Evolutionary conservation across 208 protist genomes (phyloP), one percentile per base, ranked within the genome.

Genomic region (Leptomonas seymouri): DNA sequence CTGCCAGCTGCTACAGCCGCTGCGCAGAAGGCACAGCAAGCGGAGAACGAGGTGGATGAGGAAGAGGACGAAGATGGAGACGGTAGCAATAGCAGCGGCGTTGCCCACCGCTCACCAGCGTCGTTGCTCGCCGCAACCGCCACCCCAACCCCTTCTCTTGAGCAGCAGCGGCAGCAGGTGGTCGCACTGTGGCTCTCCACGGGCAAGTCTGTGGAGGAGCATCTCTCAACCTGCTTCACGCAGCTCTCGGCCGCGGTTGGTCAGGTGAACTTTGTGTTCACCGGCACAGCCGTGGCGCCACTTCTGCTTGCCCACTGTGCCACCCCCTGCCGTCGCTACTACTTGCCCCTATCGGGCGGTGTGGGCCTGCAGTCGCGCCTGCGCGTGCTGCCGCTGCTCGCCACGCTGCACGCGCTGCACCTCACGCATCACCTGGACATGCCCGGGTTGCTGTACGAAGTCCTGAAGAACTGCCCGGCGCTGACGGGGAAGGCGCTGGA

Each of bases 401-500:
- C 87, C 31, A 81, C 78, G 14, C 73, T 95, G 49, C 76, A 95
- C 59, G 90, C 90, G 9, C 39, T 93, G 50, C 90, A 95, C 71
- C 73, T 87, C 23, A 77, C 74, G 27, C 74, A 80, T 30, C 65
- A 78, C 25, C 72, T 95, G 0, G 85, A 91, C 71, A 81, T 95
- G 69, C 84, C 90, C 5, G 90, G 90, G 14, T 62, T 93, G 56
- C 76, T 93, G 62, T 95, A 93, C 64, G 90, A 95, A 50, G 81
- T 90, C 23, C 54, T 93, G 15, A 95, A 95, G 75, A 93, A 91
- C 71, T 71, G 72, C 41, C 90, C 90, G 14, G 90, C 83, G 30
- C 77, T 95, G 62, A 45, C 84, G 6, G 90, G 86, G 34, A 90
- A 85, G 61, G 80, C 82, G 6, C 49, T 95, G 23, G 80, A 91